Conservation (phyloP, 75 land plant genomes). For the Chamaecyparis obtusa region DNA sequence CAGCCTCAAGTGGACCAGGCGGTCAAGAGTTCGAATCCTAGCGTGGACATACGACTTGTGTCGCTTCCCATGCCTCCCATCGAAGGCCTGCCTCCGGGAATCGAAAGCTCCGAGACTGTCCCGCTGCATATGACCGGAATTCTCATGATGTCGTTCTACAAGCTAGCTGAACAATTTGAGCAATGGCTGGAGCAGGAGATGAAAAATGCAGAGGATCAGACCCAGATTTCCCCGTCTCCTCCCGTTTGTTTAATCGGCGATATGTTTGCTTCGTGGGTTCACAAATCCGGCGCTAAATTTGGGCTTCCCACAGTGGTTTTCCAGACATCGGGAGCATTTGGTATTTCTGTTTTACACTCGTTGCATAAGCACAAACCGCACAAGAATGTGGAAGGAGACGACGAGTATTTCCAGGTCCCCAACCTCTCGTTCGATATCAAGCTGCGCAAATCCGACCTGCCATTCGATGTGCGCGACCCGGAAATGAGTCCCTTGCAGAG, state of each 20-base stretch:
- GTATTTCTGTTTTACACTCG: neutral
- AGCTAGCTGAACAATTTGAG: neutral
- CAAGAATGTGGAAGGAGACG: neutral
- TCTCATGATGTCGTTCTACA: neutral
- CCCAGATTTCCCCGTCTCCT: neutral
- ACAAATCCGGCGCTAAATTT: neutral
- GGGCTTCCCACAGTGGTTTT: neutral
- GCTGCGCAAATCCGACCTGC: neutral
- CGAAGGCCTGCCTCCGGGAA: conserved; percentile 1
- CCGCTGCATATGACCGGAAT: neutral
- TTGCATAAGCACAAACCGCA: neutral
- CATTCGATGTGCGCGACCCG: neutral
- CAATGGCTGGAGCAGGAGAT: conserved; percentile 2
- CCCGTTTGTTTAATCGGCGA: neutral
- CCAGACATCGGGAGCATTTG: neutral
- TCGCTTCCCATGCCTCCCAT: neutral
- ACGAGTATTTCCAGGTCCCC: neutral
- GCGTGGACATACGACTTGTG: neutral
- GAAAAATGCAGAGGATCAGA: neutral
- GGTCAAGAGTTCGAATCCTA: neutral
- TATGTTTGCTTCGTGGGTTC: conserved; percentile 3
- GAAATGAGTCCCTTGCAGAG: neutral
- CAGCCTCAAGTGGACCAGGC: neutral
- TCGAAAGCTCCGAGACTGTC: neutral
- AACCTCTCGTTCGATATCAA: neutral